A percentile compares a stretch with the other conserved stretches of the same genome.
Evolutionary conservation across 495 filamentous ascomycete genomes (phyloP).

Genomic region (Daldinia vernicosa): DNA sequence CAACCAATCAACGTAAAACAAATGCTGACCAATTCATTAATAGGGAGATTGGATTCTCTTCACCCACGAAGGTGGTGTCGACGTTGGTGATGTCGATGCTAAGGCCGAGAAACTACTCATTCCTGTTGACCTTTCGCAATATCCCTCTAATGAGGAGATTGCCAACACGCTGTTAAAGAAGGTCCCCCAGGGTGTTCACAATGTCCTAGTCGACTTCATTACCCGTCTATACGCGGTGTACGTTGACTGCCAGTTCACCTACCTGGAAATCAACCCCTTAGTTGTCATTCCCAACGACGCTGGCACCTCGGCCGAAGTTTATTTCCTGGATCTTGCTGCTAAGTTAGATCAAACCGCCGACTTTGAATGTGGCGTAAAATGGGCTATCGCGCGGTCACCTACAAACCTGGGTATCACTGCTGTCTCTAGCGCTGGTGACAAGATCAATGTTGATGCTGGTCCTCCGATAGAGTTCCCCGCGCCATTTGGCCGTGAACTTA

Average conservation of each 20-base stretch:
- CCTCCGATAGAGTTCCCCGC: constrained; percentile 99
- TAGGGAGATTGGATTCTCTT: constrained; percentile 99
- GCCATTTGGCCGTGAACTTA: constrained; percentile 96
- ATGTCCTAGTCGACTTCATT: constrained; percentile 98
- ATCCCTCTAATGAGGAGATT: constrained; percentile 95
- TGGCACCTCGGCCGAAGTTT: constrained; percentile 89
- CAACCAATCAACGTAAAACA: constrained; percentile 18
- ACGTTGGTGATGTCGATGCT: constrained; percentile 98
- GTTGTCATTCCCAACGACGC: constrained; percentile 96
- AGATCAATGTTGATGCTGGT: constrained; percentile 94
- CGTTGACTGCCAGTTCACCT: constrained; percentile 99
- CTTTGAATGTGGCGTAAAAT: constrained; percentile 99
- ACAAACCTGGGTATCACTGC: constrained; percentile 80
- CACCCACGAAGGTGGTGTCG: constrained; percentile 98
- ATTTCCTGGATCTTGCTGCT: constrained; percentile 98
- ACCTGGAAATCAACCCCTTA: constrained; percentile 99
- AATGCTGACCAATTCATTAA: constrained; percentile 46
- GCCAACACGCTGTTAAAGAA: constrained; percentile 85
- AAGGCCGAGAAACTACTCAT: constrained; percentile 99
- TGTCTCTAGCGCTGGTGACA: constrained; percentile 65
- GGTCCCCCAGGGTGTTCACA: constrained; percentile 94
- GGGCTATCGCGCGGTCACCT: constrained; percentile 92
- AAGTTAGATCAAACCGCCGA: constrained; percentile 99
- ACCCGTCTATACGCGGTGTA: constrained; percentile 77
- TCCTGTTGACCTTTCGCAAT: constrained; percentile 93